Conservation (phyloP, 768 basidiomycete species). For the Amanita brunnescens region DNA sequence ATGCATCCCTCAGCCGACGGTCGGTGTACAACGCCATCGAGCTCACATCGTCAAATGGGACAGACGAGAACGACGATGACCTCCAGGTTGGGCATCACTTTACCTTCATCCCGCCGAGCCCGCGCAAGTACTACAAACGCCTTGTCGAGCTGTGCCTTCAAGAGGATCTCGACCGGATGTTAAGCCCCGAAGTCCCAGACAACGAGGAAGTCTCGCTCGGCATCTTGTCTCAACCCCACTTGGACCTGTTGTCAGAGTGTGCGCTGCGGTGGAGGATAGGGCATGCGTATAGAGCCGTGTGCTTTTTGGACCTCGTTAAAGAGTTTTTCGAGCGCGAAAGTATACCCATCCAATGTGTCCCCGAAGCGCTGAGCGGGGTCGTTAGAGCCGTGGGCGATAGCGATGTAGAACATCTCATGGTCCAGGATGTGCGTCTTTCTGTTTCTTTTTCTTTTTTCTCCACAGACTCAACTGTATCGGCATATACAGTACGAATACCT, state of each 20-base stretch:
- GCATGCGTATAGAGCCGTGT: slow-evolving; percentile 65
- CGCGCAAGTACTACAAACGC: slow-evolving; percentile 76
- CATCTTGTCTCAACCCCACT: slow-evolving; percentile 72
- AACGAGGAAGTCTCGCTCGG: slow-evolving; percentile 93
- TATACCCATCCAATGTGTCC: slow-evolving; percentile 91
- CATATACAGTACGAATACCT: slow-evolving; percentile 56
- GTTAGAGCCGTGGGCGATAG: slow-evolving; percentile 62
- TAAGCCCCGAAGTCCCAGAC: slow-evolving; percentile 84
- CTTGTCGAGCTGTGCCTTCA: slow-evolving; percentile 78
- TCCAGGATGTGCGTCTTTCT: slow-evolving; percentile 60
- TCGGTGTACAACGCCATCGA: slow-evolving; percentile 35
- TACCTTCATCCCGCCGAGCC: slow-evolving; percentile 86
- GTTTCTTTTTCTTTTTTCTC: slow-evolving; percentile 6
- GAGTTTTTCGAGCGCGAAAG: slow-evolving; percentile 83
- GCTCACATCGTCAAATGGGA: slow-evolving; percentile 19
- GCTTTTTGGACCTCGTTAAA: slow-evolving; percentile 80
- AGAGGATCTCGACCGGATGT: slow-evolving; percentile 82
- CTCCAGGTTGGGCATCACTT: slow-evolving; percentile 69
- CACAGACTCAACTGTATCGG: slow-evolving; percentile 7
- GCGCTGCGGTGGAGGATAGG: slow-evolving; percentile 86
- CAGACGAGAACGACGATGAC: slow-evolving; percentile 51
- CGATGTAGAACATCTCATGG: slow-evolving; percentile 69
- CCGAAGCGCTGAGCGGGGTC: slow-evolving; percentile 76
- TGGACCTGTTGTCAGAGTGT: slow-evolving; percentile 82
- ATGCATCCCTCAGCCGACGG: slow-evolving; percentile 51